Conservation (phyloP, 768 basidiomycete species). For the Suillus ampliporus region DNA sequence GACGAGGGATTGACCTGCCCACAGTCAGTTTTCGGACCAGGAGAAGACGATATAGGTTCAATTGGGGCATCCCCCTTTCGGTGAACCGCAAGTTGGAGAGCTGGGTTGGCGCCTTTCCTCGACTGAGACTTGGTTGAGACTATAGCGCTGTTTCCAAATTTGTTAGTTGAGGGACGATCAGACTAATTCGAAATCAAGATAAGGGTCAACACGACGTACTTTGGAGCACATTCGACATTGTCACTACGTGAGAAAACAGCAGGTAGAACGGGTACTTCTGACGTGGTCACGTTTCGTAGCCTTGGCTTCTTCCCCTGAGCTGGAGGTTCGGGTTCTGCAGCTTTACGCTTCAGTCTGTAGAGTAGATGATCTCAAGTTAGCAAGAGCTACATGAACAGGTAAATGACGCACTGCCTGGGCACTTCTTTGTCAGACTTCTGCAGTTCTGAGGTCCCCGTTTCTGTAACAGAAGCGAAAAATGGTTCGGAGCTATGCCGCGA, state of each 20-base stretch:
- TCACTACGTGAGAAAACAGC: conserved; percentile 9
- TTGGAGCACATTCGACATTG: conserved; percentile 2
- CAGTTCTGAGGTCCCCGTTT: background rate
- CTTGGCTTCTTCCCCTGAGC: conserved; percentile 4
- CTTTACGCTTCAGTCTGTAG: conserved; percentile 18
- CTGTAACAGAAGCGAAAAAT: conserved; percentile 4
- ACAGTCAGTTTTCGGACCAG: background rate
- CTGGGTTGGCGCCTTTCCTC: background rate
- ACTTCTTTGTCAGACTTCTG: background rate
- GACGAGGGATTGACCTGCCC: background rate
- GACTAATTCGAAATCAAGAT: background rate
- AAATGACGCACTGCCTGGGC: conserved; percentile 18
- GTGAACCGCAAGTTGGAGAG: background rate
- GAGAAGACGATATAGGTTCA: background rate
- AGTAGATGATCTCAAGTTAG: background rate
- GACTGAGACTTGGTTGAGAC: background rate
- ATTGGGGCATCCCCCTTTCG: background rate
- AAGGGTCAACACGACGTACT: conserved; percentile 20
- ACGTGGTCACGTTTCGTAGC: conserved; percentile 3
- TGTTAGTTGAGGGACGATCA: too few relatives aligned
- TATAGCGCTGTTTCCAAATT: background rate
- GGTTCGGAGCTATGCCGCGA: background rate
- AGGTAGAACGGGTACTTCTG: background rate
- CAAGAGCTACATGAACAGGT: background rate
- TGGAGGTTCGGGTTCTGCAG: background rate